Percentiles rank a stretch among this genome's conserved stretches.
phyloP scores from a whole-genome alignment of 1,139 yeast species.

The Saccharomycopsis hybrid region DNA sequence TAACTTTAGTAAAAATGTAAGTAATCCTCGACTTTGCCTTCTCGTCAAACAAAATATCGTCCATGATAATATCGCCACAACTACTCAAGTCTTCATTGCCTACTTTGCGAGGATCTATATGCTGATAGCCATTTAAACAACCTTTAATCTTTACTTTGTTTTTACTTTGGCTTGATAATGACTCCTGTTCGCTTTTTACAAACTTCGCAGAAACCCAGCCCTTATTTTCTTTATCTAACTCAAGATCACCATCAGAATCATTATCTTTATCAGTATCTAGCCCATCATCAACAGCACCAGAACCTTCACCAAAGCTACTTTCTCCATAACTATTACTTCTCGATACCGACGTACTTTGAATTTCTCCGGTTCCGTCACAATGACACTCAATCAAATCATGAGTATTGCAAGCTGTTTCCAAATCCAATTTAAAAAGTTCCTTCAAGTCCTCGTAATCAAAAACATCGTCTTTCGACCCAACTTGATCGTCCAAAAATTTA shows the following conservation, averaged over 20 bases:
- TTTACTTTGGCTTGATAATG: conserved; percentile 29
- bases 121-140: conserved; percentile 43
- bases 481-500: conserved; percentile 48
- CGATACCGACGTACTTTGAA: no score
- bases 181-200: conserved; percentile 21
- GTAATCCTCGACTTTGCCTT: background rate
- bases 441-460: conserved; percentile 61
- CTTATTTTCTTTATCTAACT: conserved; percentile 24
- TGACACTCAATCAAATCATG: conserved; percentile 77
- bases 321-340: no score
- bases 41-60: background rate
- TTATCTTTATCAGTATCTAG: background rate
- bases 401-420: conserved; percentile 57
- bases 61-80: conserved; percentile 1
- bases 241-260: conserved; percentile 20
- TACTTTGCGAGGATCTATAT: conserved; percentile 34
- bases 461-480: conserved; percentile 40
- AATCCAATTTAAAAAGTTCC: conserved; percentile 62
- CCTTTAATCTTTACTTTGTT: conserved; percentile 33
- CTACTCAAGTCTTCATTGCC: background rate
- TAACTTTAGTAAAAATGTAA: conserved; percentile 3
- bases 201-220: conserved; percentile 44
- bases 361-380: conserved; percentile 48
- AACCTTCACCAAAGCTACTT: no score
- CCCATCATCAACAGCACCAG: background rate